phyloP scores from a whole-genome alignment of 257 asterid genomes.

The Nicotiana undulata region DNA sequence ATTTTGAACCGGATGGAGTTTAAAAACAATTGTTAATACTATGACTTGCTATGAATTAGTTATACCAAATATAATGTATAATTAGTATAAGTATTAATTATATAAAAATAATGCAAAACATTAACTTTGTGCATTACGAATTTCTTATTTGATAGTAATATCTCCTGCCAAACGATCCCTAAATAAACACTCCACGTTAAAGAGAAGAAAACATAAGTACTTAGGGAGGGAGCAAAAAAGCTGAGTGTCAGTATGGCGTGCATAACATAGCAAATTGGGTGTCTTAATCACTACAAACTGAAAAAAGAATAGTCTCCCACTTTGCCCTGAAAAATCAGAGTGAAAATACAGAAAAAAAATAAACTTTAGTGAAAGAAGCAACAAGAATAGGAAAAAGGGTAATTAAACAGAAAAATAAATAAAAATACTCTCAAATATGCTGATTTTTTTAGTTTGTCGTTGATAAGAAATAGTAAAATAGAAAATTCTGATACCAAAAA shows the following conservation, averaged over 20 bases:
- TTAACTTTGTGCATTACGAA: too few species aligned
- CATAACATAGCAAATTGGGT: constrained; percentile 32
- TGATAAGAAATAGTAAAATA: constrained; percentile 27
- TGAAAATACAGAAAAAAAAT: not conserved
- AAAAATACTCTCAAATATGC: constrained; percentile 5
- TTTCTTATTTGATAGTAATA: too few species aligned
- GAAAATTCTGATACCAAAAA: constrained; percentile 15
- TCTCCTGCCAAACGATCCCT: too few species aligned
- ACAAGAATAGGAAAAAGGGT: not conserved
- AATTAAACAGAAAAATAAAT: not conserved
- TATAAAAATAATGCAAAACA: too few species aligned
- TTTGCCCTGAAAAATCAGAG: constrained; percentile 11
- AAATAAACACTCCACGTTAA: not conserved
- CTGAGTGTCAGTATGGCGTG: constrained; percentile 54
- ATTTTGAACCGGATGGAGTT: too few species aligned
- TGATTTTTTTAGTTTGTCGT: constrained; percentile 19
- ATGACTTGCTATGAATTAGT: too few species aligned
- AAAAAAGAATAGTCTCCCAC: constrained; percentile 17
- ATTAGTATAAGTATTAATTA: too few species aligned
- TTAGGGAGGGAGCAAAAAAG: constrained; percentile 24
- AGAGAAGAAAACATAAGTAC: not conserved
- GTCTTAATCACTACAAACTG: constrained; percentile 22
- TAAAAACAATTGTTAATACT: too few species aligned
- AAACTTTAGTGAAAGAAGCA: not conserved
- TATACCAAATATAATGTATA: too few species aligned